Percentiles rank a stretch among this genome's conserved stretches.
Evolutionary conservation across 768 basidiomycete genomes (phyloP).

Genomic region (Mycena capillaripes): DNA sequence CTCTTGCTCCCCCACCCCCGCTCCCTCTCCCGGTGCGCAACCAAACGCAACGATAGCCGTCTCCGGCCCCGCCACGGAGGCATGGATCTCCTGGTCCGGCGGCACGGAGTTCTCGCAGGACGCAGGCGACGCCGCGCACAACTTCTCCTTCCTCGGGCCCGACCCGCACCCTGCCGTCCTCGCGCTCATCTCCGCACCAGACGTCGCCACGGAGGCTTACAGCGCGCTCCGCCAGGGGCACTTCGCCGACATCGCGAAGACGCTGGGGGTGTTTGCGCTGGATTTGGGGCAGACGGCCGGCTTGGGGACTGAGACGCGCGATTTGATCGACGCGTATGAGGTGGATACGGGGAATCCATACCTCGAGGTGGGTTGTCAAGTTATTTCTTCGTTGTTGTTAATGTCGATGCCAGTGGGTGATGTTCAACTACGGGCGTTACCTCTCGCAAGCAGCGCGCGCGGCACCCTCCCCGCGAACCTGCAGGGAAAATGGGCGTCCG

Average conservation of each 20-base stretch:
- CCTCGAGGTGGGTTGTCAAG: constrained; percentile 59
- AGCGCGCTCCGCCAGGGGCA: constrained; percentile 60
- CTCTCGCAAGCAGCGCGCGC: constrained; percentile 73
- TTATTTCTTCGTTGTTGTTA: neutral
- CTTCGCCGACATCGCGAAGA: constrained; percentile 61
- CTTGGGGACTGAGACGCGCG: constrained; percentile 62
- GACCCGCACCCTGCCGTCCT: constrained; percentile 70
- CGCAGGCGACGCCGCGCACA: constrained; percentile 67
- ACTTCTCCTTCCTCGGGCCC: constrained; percentile 73
- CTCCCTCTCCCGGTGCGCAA: constrained; percentile 47
- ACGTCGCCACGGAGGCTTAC: constrained; percentile 50
- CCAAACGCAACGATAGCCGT: constrained; percentile 65
- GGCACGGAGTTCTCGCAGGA: constrained; percentile 77
- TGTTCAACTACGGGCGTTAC: constrained; percentile 83
- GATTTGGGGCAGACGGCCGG: constrained; percentile 72
- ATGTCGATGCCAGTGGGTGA: constrained; percentile 58
- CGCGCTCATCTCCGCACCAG: constrained; percentile 48
- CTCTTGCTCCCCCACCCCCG: constrained; percentile 50
- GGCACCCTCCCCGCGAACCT: constrained; percentile 78
- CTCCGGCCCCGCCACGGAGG: constrained; percentile 57
- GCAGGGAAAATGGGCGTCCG: constrained; percentile 81
- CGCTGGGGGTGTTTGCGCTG: constrained; percentile 65
- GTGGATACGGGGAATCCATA: constrained; percentile 71
- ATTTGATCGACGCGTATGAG: constrained; percentile 65
- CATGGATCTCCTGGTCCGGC: constrained; percentile 84